phyloP scores from a whole-genome alignment of 495 filamentous ascomycete species.

The Jackrogersella multiformis region DNA sequence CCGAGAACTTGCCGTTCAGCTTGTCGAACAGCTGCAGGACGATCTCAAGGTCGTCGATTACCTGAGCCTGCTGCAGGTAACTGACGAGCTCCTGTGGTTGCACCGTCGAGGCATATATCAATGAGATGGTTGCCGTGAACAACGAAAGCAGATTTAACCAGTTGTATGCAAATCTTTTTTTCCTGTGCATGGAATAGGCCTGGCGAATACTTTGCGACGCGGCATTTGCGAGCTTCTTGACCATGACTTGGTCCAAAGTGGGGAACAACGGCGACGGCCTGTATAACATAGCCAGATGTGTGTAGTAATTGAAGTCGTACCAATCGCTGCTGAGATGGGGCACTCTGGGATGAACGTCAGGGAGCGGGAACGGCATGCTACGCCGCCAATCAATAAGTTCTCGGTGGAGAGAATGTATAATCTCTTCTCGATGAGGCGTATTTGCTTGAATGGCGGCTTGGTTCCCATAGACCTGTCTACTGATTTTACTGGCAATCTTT shows the following conservation, averaged over 20 bases:
- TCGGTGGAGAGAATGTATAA: conserved; percentile 46
- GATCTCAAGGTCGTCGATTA: conserved; percentile 48
- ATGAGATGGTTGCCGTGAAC: conserved; percentile 50
- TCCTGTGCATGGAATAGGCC: conserved; percentile 49
- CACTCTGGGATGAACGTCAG: conserved; percentile 48
- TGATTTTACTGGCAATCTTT: conserved; percentile 51
- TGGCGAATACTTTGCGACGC: conserved; percentile 52
- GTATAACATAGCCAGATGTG: conserved; percentile 52
- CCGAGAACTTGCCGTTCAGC: conserved; percentile 48
- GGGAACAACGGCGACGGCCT: conserved; percentile 51
- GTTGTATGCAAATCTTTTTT: conserved; percentile 53
- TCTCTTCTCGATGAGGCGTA: conserved; percentile 41
- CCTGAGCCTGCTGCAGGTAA: conserved; percentile 39
- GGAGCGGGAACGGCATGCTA: conserved; percentile 55
- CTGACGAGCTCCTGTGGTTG: conserved; percentile 41
- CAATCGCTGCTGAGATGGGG: conserved; percentile 53
- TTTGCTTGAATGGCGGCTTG: conserved; percentile 23
- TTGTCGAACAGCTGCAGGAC: conserved; percentile 47
- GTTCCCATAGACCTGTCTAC: conserved; percentile 41
- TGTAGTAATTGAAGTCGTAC: conserved; percentile 57
- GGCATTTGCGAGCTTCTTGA: conserved; percentile 49
- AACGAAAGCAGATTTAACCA: conserved; percentile 53
- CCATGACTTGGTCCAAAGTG: conserved; percentile 37
- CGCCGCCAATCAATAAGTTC: conserved; percentile 52
- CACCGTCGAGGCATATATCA: conserved; percentile 52